These are phyloP conservation scores for Viridothelium virens DNA, from an alignment of 495 filamentous ascomycete genomes.

Conservation along the genomic window DNA sequence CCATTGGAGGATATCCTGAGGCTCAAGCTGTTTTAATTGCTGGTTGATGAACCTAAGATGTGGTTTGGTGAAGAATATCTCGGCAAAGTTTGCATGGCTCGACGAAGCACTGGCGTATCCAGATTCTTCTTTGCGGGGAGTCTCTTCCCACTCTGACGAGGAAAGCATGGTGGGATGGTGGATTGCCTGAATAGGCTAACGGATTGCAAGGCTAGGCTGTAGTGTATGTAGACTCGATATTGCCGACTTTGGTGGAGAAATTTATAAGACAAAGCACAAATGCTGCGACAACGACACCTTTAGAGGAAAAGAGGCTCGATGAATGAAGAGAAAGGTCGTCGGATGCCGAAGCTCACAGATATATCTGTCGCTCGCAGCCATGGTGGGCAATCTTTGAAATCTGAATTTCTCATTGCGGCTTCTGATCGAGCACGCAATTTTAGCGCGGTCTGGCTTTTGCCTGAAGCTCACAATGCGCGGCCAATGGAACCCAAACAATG, in stretches of 20 bases:
- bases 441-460: slow-evolving; percentile 15
- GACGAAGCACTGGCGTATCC: slow-evolving; percentile 76
- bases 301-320: not conserved
- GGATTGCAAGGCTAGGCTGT: not conserved
- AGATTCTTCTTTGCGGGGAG: slow-evolving; percentile 51
- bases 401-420: slow-evolving; percentile 22
- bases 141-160: slow-evolving; percentile 15
- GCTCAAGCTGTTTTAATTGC: slow-evolving; percentile 74
- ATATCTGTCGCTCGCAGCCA: slow-evolving; percentile 15
- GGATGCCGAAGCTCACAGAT: slow-evolving; percentile 17
- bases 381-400: slow-evolving; percentile 27
- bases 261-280: not conserved
- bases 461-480: not conserved
- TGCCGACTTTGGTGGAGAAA: not conserved
- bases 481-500: not conserved
- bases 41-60: slow-evolving; percentile 87
- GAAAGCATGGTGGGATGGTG: slow-evolving; percentile 19
- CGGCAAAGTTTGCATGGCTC: slow-evolving; percentile 56
- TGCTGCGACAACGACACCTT: not conserved
- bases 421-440: slow-evolving; percentile 32
- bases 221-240: not conserved
- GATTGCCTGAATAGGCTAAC: not conserved
- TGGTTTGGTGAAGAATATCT: slow-evolving; percentile 76
- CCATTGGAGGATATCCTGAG: slow-evolving; percentile 84
- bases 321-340: slow-evolving; percentile 10